Percentiles rank a stretch among this genome's conserved stretches.
phyloP scores from a whole-genome alignment of 1,284 basidiomycete genomes.

The Golubevia pallescens region DNA sequence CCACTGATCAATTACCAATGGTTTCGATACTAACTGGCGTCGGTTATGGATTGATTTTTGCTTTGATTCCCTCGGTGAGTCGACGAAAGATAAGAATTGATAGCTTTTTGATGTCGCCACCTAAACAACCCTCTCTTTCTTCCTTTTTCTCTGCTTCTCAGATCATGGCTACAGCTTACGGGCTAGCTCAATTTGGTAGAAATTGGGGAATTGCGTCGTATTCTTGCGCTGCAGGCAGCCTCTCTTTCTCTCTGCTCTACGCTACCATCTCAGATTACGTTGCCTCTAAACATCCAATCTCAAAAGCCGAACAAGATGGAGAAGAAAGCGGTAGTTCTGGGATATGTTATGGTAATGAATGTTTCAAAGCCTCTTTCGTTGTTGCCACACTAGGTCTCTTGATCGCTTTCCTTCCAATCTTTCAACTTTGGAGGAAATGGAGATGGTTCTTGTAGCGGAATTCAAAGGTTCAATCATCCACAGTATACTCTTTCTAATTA shows the following conservation, averaged over 20 bases:
- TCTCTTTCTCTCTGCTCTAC: slow-evolving; percentile 22
- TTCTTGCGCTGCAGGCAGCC: slow-evolving; percentile 14
- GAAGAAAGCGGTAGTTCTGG: not conserved
- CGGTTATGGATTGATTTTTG: slow-evolving; percentile 20
- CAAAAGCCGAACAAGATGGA: not conserved
- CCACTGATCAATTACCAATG: slow-evolving; percentile 5
- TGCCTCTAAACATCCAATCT: not conserved
- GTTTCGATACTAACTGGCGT: slow-evolving; percentile 12
- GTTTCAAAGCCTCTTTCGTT: slow-evolving; percentile 16
- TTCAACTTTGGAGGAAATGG: slow-evolving; percentile 20
- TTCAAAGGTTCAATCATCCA: not conserved
- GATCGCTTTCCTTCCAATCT: slow-evolving; percentile 4
- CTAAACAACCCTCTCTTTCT: too few species aligned
- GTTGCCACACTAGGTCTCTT: slow-evolving; percentile 5
- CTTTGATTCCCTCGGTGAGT: slow-evolving; percentile 14
- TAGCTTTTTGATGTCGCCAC: too few species aligned
- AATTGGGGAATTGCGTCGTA: slow-evolving; percentile 22
- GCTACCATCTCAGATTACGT: slow-evolving; percentile 15
- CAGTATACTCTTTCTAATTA: not conserved
- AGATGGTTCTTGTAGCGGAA: slow-evolving; percentile 2
- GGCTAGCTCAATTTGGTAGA: slow-evolving; percentile 16
- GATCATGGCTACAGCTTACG: slow-evolving; percentile 11
- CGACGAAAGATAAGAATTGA: too few species aligned
- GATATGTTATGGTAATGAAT: slow-evolving; percentile 1
- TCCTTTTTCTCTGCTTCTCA: too few species aligned